A percentile compares a stretch with the other conserved stretches of the same genome.
Conservation (phyloP, 2,329 filamentous ascomycete genomes). For the Mycosphaerella sp. region DNA sequence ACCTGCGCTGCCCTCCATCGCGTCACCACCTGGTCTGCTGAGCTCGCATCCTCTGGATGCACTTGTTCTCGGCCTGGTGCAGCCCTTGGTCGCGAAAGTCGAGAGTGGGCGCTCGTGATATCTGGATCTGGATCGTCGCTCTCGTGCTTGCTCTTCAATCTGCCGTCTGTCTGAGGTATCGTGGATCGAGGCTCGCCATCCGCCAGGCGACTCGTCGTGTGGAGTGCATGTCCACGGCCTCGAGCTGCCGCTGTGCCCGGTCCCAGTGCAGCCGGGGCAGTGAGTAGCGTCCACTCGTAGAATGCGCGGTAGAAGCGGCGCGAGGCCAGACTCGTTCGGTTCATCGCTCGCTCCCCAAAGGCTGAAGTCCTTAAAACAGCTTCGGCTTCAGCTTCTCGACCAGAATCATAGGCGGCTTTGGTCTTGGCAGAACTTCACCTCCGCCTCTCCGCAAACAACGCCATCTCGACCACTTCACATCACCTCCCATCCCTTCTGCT, state of each 20-base stretch:
- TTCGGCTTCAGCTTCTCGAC: neutral
- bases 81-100: neutral
- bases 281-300: conserved; percentile 38
- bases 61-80: neutral
- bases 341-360: conserved; percentile 1
- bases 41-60: too few species aligned
- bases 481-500: neutral
- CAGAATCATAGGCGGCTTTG: too few species aligned
- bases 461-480: neutral
- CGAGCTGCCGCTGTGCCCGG: neutral
- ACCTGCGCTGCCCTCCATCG: conserved; percentile 4
- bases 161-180: neutral
- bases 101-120: too few species aligned
- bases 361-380: conserved; percentile 2
- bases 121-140: neutral
- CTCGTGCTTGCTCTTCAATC: too few species aligned
- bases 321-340: conserved; percentile 14
- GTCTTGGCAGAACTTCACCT: neutral
- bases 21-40: neutral
- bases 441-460: conserved; percentile 1
- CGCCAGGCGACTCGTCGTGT: neutral
- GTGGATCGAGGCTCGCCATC: neutral
- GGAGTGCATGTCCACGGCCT: neutral
- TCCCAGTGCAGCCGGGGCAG: neutral
- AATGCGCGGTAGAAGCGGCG: conserved; percentile 41